A percentile compares a stretch with the other conserved stretches of the same genome.
Evolutionary conservation across 768 basidiomycete genomes (phyloP).

Genomic region (Tricholoma matsutake): DNA sequence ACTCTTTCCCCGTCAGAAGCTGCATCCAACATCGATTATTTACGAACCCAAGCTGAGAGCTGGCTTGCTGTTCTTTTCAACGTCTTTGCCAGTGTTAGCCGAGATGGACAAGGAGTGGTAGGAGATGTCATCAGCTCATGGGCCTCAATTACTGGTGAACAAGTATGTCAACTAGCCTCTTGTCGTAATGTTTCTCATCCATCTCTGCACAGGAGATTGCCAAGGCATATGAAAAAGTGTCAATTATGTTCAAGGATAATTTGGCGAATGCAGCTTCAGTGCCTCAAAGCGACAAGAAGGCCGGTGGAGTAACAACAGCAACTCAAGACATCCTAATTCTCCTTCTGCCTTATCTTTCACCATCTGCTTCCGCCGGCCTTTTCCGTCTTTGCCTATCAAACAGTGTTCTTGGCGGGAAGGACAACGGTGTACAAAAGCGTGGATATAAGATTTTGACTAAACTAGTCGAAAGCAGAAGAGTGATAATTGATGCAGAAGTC

Average conservation of each 20-base stretch:
- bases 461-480: constrained; percentile 62
- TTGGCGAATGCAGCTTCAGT: constrained; percentile 35
- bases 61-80: constrained; percentile 97
- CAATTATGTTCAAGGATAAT: constrained; percentile 66
- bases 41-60: constrained; percentile 80
- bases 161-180: constrained; percentile 38
- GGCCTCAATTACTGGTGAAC: constrained; percentile 72
- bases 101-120: constrained; percentile 71
- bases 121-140: constrained; percentile 89
- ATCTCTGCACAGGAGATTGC: constrained; percentile 54
- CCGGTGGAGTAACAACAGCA: constrained; percentile 53
- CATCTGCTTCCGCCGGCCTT: constrained; percentile 55
- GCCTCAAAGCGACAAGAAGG: constrained; percentile 30
- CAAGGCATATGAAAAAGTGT: constrained; percentile 79
- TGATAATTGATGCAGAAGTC: constrained; percentile 49
- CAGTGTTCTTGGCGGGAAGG: constrained; percentile 69
- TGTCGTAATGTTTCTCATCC: constrained; percentile 4
- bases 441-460: constrained; percentile 86
- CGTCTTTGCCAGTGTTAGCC: constrained; percentile 84
- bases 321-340: constrained; percentile 84
- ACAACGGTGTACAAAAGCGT: constrained; percentile 93
- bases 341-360: constrained; percentile 71
- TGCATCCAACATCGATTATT: constrained; percentile 60
- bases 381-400: constrained; percentile 67
- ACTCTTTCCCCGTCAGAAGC: constrained; percentile 58